Percentiles rank a stretch among this genome's conserved stretches.
These are phyloP conservation scores for Alliaria petiolata DNA, from an alignment of 345 rosid genomes.

Conservation along the genomic window DNA sequence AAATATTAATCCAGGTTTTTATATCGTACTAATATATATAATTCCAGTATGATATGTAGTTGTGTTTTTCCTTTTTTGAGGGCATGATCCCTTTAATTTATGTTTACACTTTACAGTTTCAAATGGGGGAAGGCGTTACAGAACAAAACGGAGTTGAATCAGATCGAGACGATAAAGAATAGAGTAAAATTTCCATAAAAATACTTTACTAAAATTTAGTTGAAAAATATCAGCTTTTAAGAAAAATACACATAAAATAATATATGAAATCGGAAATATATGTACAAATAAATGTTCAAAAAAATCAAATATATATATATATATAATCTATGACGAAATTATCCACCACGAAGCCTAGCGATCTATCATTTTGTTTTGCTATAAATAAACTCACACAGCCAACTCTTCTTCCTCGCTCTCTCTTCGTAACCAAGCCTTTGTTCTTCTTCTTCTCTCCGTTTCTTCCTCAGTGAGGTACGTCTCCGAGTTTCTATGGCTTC, in stretches of 20 bases:
- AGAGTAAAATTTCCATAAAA: too few species aligned
- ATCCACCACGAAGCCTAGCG: slow-evolving; percentile 16
- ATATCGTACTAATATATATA: too few species aligned
- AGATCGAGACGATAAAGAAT: too few species aligned
- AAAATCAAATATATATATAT: too few species aligned
- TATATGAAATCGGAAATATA: background rate
- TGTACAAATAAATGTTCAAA: too few species aligned
- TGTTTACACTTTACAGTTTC: too few species aligned
- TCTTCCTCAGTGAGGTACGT: slow-evolving; percentile 7
- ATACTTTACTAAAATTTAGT: too few species aligned
- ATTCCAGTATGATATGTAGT: background rate
- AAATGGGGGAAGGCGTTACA: too few species aligned
- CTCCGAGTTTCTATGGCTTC: slow-evolving; percentile 22
- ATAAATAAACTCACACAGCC: slow-evolving; percentile 33
- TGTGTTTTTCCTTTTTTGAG: too few species aligned
- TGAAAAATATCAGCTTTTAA: background rate
- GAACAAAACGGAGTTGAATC: too few species aligned
- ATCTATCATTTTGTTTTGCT: background rate
- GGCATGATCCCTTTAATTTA: too few species aligned
- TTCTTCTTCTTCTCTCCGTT: background rate
- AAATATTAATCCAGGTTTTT: background rate
- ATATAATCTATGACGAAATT: slow-evolving; percentile 1
- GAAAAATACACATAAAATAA: background rate
- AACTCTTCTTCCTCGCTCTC: slow-evolving; percentile 34
- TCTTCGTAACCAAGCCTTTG: slow-evolving; percentile 20